phyloP scores from a whole-genome alignment of 176 grass and related monocot genomes.

The Rhipidocladum racemiflorum region DNA sequence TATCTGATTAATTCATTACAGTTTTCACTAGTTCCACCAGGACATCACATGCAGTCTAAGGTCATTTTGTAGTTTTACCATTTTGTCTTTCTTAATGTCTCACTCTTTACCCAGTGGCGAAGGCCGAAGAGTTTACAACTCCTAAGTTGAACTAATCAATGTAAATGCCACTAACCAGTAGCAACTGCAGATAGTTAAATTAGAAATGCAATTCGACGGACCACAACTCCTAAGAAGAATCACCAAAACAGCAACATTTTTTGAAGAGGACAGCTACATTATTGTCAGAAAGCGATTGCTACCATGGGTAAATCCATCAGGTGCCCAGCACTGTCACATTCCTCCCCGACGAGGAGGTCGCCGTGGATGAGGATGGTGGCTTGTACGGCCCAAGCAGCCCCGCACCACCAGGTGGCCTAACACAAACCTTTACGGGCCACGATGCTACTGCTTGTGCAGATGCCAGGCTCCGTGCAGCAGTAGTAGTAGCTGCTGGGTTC shows the following conservation, averaged over 20 bases:
- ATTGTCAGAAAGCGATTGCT: not conserved
- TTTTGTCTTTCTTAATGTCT: not conserved
- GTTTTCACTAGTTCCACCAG: not conserved
- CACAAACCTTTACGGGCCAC: not conserved
- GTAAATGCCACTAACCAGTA: not conserved
- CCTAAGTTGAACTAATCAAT: not conserved
- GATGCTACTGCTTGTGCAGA: not conserved
- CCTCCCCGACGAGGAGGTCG: not conserved
- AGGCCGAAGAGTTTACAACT: not conserved
- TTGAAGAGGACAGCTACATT: too few species aligned
- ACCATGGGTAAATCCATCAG: slow-evolving; percentile 26
- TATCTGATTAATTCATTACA: not conserved
- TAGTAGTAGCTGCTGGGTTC: not conserved
- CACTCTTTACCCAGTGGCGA: not conserved
- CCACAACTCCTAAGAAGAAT: not conserved
- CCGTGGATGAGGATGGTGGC: not conserved
- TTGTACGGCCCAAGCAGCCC: slow-evolving; percentile 35
- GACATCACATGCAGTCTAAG: not conserved
- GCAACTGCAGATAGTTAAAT: not conserved
- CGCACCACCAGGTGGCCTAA: not conserved
- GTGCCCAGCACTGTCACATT: not conserved
- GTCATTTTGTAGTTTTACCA: not conserved
- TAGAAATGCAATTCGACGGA: not conserved
- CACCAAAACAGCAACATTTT: not conserved
- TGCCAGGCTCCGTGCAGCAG: not conserved